Evolutionary conservation across 352 stramenopile species (phyloP), one percentile per base, ranked within the genome.

Genomic region (Phytophthora quininea): DNA sequence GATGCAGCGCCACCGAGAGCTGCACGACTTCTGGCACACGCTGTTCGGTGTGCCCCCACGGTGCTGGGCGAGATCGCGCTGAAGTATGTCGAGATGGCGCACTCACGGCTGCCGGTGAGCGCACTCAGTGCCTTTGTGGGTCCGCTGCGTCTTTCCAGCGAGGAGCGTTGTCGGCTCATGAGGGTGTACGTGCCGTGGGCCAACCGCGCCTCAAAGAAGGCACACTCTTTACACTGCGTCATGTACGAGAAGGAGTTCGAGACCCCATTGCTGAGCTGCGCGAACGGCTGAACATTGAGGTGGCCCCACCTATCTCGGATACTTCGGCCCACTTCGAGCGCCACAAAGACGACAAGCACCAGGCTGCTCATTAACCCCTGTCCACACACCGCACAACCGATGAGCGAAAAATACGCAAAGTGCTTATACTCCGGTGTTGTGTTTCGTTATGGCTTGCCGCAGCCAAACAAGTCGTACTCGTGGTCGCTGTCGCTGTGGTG

Each of bases 21-120:
- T 80, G 42, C 97, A 99, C 72, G 97, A 99, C 79, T 98, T 98
- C 73, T 99, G 92, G 91, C 97, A 99, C 84, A 95, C 91, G 54
- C 79, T 99, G 11, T 98, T 92, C 45, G 92, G 79, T 4, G 72
- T 99, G 30, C 97, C 97, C 24, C 95, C 97, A 98, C 93, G 5
- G 93, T 99, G 1, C 76, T 98, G 61, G 97, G 96, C 49, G 97
- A 99, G 78, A 87, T 99, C 63, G 91, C 86, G 29, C 86, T 99
- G 46, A 99, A 99, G 75, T 99, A 96, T 81, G 89, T 99, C 35
- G 97, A 99, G 78, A 83, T 99, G 57, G 90, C 97, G 51, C 97
- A 99, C 74, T 99, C 96, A 1, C 89, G 91, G 33, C 77, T 99
- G 50, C 97, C 97, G 1, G 84, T 99, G 40, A 92, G 89, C 38